phyloP scores from a whole-genome alignment of 768 basidiomycete species.

The Suillus ampliporus region DNA sequence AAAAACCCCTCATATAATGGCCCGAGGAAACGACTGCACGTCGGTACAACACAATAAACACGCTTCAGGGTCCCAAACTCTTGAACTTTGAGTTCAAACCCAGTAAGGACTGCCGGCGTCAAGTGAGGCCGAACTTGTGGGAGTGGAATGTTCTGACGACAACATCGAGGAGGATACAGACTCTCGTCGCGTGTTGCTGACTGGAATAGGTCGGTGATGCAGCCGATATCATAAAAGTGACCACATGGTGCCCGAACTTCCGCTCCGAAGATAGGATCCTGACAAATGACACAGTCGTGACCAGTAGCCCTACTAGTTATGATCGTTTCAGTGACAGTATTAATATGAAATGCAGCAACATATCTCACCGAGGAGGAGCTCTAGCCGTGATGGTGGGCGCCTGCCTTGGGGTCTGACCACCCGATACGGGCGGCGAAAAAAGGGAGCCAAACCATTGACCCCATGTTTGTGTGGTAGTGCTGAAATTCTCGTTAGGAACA shows the following conservation, averaged over 20 bases:
- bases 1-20: slow-evolving; percentile 34
- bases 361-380: slow-evolving; percentile 18
- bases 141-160: slow-evolving; percentile 37
- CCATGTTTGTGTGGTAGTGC: slow-evolving; percentile 13
- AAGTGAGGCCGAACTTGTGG: slow-evolving; percentile 31
- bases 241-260: slow-evolving; percentile 40
- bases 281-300: slow-evolving; percentile 42
- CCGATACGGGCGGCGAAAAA: neutral
- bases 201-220: slow-evolving; percentile 41
- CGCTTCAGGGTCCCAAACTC: slow-evolving; percentile 42
- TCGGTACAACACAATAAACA: slow-evolving; percentile 43
- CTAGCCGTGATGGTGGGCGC: neutral
- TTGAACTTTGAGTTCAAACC: slow-evolving; percentile 30
- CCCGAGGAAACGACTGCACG: slow-evolving; percentile 45
- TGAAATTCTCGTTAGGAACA: neutral
- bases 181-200: slow-evolving; percentile 43
- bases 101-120: slow-evolving; percentile 18
- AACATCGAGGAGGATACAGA: slow-evolving; percentile 49
- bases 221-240: slow-evolving; percentile 42
- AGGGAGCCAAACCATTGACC: slow-evolving; percentile 27
- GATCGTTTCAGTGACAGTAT: slow-evolving; percentile 2
- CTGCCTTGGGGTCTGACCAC: neutral
- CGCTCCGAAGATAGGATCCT: slow-evolving; percentile 34
- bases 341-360: neutral
- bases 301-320: slow-evolving; percentile 25